Evolutionary conservation across 2,329 filamentous ascomycete genomes (phyloP).

Genomic region (Thielaviopsis musarum): DNA sequence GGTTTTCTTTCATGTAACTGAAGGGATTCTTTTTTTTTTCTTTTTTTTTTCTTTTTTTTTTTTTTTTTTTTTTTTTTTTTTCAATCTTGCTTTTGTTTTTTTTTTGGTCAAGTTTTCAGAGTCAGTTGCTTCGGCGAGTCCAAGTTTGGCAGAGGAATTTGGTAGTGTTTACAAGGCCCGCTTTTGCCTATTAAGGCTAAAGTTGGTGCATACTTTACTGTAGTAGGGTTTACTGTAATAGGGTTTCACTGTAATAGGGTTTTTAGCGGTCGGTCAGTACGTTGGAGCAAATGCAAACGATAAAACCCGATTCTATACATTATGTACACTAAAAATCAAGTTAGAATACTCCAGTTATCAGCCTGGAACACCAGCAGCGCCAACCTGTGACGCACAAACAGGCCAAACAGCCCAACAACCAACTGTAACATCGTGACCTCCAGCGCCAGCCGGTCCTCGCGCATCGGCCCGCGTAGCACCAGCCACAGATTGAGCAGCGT

Average conservation of each 20-base stretch:
- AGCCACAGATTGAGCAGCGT: slow-evolving; percentile 94
- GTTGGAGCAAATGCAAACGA: no score
- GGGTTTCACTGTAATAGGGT: no score
- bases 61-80: not conserved
- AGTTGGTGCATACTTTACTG: no score
- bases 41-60: slow-evolving; percentile 2
- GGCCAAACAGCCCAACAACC: slow-evolving; percentile 57
- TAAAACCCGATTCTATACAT: no score
- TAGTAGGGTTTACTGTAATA: no score
- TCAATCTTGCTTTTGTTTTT: not conserved
- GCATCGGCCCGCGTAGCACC: slow-evolving; percentile 81
- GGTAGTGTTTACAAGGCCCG: no score
- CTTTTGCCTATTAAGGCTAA: no score
- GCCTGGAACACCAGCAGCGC: slow-evolving; percentile 78
- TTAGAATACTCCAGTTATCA: slow-evolving; percentile 44
- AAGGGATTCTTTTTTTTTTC: not conserved
- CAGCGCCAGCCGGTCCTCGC: slow-evolving; percentile 66
- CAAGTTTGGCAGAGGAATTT: no score
- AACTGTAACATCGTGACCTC: slow-evolving; percentile 71
- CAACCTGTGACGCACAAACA: slow-evolving; percentile 73
- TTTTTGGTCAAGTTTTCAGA: no score
- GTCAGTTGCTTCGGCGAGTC: no score
- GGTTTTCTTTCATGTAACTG: not conserved
- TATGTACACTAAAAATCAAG: not conserved
- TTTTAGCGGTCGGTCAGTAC: no score